Evolutionary conservation across 805 yeast species (phyloP).

Genomic region (Saitoella complicata): DNA sequence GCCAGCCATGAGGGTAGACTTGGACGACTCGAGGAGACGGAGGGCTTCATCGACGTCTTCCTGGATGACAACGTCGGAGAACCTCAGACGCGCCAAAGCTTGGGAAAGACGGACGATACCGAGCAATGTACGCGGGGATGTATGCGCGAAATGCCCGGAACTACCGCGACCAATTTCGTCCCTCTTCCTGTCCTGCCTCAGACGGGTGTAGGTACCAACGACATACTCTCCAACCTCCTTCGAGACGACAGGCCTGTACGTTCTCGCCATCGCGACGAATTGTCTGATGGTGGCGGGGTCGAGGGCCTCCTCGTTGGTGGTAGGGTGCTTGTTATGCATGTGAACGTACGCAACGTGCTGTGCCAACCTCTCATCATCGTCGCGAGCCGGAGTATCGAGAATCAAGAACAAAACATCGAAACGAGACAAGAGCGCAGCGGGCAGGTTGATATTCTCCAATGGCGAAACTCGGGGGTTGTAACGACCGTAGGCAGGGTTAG

Average conservation of each 20-base stretch:
- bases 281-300: slow-evolving; percentile 72
- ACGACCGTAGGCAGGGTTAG: slow-evolving; percentile 93
- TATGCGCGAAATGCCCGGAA: slow-evolving; percentile 66
- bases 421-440: slow-evolving; percentile 90
- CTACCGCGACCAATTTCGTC: slow-evolving; percentile 41
- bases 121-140: slow-evolving; percentile 86
- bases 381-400: slow-evolving; percentile 68
- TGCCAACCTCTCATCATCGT: slow-evolving; percentile 72
- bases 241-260: slow-evolving; percentile 71
- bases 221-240: slow-evolving; percentile 74
- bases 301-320: slow-evolving; percentile 53
- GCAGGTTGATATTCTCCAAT: slow-evolving; percentile 85
- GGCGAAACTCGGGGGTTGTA: slow-evolving; percentile 84
- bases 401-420: slow-evolving; percentile 80
- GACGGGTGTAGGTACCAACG: slow-evolving; percentile 67
- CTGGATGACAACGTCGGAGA: slow-evolving; percentile 48
- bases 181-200: slow-evolving; percentile 80
- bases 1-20: slow-evolving; percentile 51
- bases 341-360: slow-evolving; percentile 92
- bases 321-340: slow-evolving; percentile 81
- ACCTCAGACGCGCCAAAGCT: slow-evolving; percentile 81
- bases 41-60: slow-evolving; percentile 94
- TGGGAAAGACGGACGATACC: slow-evolving; percentile 87
- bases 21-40: slow-evolving; percentile 72
- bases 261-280: slow-evolving; percentile 71